phyloP scores from a whole-genome alignment of 164 flowering plant species.

The Magnolia sinica region DNA sequence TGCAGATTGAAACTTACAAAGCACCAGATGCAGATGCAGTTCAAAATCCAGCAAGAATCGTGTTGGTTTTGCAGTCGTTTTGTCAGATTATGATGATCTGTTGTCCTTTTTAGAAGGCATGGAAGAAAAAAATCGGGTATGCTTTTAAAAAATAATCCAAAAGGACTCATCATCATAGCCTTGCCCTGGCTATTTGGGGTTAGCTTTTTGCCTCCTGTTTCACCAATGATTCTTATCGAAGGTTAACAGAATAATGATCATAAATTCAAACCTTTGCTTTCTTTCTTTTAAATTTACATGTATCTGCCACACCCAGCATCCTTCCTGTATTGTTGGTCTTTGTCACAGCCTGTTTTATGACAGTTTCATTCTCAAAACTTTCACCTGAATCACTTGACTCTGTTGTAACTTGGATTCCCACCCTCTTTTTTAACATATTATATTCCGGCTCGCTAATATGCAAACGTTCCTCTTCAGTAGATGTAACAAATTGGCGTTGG shows the following conservation, averaged over 20 bases:
- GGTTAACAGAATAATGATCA: not conserved
- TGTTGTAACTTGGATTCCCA: conserved; percentile 14
- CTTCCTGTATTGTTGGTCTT: conserved; percentile 17
- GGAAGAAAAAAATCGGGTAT: not conserved
- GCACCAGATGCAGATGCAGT: not conserved
- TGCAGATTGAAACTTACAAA: not conserved
- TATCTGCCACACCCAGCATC: conserved; percentile 36
- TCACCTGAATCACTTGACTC: conserved; percentile 33
- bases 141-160: too few relatives aligned
- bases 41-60: not conserved
- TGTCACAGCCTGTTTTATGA: conserved; percentile 7
- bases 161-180: not conserved
- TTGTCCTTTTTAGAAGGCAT: not conserved
- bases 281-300: conserved; percentile 63
- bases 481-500: conserved; percentile 58
- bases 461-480: conserved; percentile 57
- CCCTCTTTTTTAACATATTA: conserved; percentile 40
- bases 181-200: not conserved
- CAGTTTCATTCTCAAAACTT: conserved; percentile 20
- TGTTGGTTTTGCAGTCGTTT: not conserved
- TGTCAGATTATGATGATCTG: not conserved
- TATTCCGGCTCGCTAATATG: conserved; percentile 59
- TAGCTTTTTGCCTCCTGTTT: not conserved
- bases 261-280: conserved; percentile 61
- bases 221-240: not conserved